Conservation (phyloP, 805 yeast species). For the Starmerella floris region DNA sequence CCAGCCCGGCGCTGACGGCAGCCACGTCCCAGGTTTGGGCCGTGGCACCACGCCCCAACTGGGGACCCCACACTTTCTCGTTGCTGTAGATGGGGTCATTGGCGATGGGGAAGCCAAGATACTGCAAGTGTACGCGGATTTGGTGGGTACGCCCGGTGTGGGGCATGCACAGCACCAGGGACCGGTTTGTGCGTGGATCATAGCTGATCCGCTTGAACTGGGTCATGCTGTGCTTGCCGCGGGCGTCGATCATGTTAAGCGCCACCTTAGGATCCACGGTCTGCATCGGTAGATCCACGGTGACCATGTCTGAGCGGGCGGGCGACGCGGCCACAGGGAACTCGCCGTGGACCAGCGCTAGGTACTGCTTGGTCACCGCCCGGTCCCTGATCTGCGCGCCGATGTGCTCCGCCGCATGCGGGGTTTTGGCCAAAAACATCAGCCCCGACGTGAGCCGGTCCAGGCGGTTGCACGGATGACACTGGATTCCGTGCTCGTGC, state of each 20-base stretch:
- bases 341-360: constrained; percentile 78
- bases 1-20: constrained; percentile 38
- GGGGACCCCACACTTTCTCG: constrained; percentile 63
- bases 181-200: constrained; percentile 44
- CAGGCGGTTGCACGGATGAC: constrained; percentile 78
- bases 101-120: constrained; percentile 76
- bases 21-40: constrained; percentile 29
- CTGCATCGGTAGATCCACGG: constrained; percentile 52
- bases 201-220: constrained; percentile 52
- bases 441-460: constrained; percentile 88
- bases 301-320: constrained; percentile 29
- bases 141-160: constrained; percentile 92
- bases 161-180: constrained; percentile 70
- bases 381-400: constrained; percentile 58
- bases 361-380: constrained; percentile 63
- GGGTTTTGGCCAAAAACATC: constrained; percentile 77
- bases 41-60: constrained; percentile 51
- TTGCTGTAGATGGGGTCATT: constrained; percentile 88
- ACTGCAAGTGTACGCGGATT: constrained; percentile 83
- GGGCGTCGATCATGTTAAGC: constrained; percentile 39
- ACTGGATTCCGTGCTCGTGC: constrained; percentile 49
- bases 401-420: constrained; percentile 64
- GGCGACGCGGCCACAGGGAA: constrained; percentile 40
- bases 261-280: constrained; percentile 66
- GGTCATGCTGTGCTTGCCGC: constrained; percentile 58